phyloP scores from a whole-genome alignment of 345 rosid species.

The Tarenaya hassleriana region DNA sequence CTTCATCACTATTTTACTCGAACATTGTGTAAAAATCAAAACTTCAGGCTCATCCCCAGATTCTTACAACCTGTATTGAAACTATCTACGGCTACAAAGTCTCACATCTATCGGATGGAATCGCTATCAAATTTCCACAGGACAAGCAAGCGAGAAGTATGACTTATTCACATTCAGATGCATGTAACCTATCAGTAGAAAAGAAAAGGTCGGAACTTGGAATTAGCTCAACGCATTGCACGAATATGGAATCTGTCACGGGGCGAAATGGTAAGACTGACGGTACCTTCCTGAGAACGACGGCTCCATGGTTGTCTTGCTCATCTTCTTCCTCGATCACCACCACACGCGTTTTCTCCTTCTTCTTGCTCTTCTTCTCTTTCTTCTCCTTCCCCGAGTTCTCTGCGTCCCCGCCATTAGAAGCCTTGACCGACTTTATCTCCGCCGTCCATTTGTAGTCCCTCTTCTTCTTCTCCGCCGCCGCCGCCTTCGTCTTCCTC shows the following conservation, averaged over 20 bases:
- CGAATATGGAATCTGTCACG: not conserved
- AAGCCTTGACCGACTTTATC: conserved; percentile 59
- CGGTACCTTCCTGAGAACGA: conserved; percentile 57
- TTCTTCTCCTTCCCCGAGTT: conserved; percentile 38
- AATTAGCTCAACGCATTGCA: not conserved
- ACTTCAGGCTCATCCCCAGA: no score
- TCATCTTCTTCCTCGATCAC: conserved; percentile 46
- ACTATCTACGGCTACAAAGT: no score
- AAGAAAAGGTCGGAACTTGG: not conserved
- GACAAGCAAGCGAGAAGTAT: no score
- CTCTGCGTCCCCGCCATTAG: conserved; percentile 40
- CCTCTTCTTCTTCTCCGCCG: conserved; percentile 24
- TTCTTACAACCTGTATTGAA: no score
- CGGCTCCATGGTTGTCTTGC: conserved; percentile 40
- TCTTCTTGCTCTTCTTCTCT: conserved; percentile 40
- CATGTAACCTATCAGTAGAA: no score
- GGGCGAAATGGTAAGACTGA: not conserved
- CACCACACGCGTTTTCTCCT: conserved; percentile 49
- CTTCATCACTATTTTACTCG: no score
- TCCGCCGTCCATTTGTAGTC: conserved; percentile 67
- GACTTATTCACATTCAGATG: no score
- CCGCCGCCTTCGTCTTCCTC: conserved; percentile 31
- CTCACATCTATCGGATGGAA: no score
- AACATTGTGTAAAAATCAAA: no score
- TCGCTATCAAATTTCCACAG: no score